Base-by-base conservation (phyloP, 148 eudicot genomes). In the Vaccinium darrowii region DNA sequence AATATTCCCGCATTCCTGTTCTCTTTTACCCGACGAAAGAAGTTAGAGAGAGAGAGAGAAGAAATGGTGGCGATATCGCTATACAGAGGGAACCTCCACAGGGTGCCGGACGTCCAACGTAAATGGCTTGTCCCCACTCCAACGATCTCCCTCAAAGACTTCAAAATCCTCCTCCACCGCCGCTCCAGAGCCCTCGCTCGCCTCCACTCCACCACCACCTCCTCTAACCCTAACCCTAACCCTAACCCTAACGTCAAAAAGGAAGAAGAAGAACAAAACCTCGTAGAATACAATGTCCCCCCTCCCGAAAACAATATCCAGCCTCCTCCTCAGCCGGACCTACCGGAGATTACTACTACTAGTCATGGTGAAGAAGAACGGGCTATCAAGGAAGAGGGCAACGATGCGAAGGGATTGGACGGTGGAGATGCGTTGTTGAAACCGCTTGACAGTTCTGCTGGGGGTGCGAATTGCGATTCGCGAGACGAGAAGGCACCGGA, bases 21-120 rank as follows among this genome's bases (percentile, higher is more conserved):
- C 14, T 9, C 13, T 53, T 53, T 9, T 10, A 1, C 39, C 1
- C 1, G 39, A 36, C 39, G 39, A 36, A 36, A 36, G 39, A 36
- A 36, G 39, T 49, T 73, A 49, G 19, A 75, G 1, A 56, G 52
- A 27, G 23, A 51, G 60, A 36, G 79, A 69, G 78, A 84, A 47
- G 71, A 85, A 84, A 97, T 95, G 98, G 98, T 95, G 87, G 98
- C 98, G 86, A 90, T 97, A 69, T 94, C 98, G 47, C 78, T 95
- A 63, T 92, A 97, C 92, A 90, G 92, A 87, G 99, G 99, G 11
- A 95, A 95, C 86, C 93, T 97, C 81, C 99, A 95, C 89, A 84
- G 92, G 52, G 91, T 87, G 0, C 87, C 94, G 16, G 95, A 94
- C 79, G 78, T 87, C 0, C 92, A 93, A 0, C 93, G 95, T n/a